Conservation (phyloP, 441 rosid species). For the Oxalis stricta region DNA sequence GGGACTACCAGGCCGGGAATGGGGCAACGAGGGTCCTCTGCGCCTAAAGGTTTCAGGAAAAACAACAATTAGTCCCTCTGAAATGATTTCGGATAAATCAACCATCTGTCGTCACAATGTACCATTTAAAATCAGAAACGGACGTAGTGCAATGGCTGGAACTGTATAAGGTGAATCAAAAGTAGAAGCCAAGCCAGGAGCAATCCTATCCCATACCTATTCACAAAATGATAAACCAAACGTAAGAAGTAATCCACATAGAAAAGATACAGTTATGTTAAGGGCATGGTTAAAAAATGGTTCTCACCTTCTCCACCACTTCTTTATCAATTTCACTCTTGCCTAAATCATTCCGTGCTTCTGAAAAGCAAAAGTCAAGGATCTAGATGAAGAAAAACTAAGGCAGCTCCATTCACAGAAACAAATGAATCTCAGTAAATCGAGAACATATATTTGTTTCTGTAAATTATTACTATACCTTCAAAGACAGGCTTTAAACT, state of each 20-base stretch:
- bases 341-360: conserved; percentile 50
- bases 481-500: conserved; percentile 70
- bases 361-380: conserved; percentile 25
- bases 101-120: not conserved
- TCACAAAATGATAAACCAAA: conserved; percentile 7
- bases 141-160: conserved; percentile 63
- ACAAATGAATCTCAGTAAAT: not conserved
- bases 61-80: not conserved
- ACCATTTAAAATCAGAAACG: conserved; percentile 69
- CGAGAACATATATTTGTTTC: not conserved
- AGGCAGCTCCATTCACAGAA: not conserved
- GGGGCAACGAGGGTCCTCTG: conserved; percentile 79
- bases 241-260: conserved; percentile 1
- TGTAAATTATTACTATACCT: conserved; percentile 40
- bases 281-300: conserved; percentile 1
- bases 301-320: conserved; percentile 69
- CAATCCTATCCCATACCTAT: conserved; percentile 93
- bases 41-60: conserved; percentile 36
- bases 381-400: conserved; percentile 8
- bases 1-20: conserved; percentile 48
- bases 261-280: not conserved
- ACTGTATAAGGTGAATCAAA: conserved; percentile 70
- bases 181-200: conserved; percentile 71
- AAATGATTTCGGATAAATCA: not conserved
- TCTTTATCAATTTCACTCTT: conserved; percentile 61